These are phyloP conservation scores for Fusarium foetens DNA, from an alignment of 2,329 filamentous ascomycete genomes.

Conservation along the genomic window DNA sequence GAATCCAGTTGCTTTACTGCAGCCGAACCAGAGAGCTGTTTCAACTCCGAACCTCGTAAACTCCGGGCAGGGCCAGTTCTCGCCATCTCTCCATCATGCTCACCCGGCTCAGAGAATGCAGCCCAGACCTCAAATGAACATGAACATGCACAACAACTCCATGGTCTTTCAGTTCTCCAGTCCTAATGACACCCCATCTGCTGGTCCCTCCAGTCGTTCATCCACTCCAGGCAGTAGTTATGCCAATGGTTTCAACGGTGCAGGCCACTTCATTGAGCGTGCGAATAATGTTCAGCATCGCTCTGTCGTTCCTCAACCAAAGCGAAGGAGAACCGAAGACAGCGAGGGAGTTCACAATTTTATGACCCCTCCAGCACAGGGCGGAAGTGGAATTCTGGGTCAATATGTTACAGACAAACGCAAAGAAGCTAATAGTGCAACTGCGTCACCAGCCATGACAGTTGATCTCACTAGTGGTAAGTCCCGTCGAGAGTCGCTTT, in stretches of 20 bases:
- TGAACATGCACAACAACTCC: constrained; percentile 47
- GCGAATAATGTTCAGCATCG: constrained; percentile 80
- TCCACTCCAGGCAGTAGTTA: constrained; percentile 48
- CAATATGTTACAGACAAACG: constrained; percentile 72
- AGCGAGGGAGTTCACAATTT: constrained; percentile 55
- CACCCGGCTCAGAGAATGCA: constrained; percentile 36
- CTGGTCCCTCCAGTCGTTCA: constrained; percentile 47
- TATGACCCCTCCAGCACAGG: constrained; percentile 44
- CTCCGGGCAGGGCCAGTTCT: constrained; percentile 40
- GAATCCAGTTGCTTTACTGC: constrained; percentile 55
- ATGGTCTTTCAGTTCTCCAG: constrained; percentile 58
- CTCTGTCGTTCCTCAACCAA: constrained; percentile 65
- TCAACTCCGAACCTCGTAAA: constrained; percentile 44
- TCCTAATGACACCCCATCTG: constrained; percentile 49
- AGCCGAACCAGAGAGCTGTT: constrained; percentile 50
- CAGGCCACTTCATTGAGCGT: constrained; percentile 75
- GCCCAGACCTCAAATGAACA: constrained; percentile 44
- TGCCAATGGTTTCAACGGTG: constrained; percentile 51
- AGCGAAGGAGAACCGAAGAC: constrained; percentile 70
- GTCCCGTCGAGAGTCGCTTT: constrained; percentile 21
- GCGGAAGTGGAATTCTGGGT: constrained; percentile 68
- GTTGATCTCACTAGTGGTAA: constrained; percentile 69
- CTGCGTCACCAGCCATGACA: constrained; percentile 53
- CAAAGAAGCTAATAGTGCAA: constrained; percentile 52
- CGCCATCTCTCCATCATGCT: constrained; percentile 35